These are phyloP conservation scores for Xylariaceae sp. DNA, from an alignment of 2,329 filamentous ascomycete species.

Conservation along the genomic window DNA sequence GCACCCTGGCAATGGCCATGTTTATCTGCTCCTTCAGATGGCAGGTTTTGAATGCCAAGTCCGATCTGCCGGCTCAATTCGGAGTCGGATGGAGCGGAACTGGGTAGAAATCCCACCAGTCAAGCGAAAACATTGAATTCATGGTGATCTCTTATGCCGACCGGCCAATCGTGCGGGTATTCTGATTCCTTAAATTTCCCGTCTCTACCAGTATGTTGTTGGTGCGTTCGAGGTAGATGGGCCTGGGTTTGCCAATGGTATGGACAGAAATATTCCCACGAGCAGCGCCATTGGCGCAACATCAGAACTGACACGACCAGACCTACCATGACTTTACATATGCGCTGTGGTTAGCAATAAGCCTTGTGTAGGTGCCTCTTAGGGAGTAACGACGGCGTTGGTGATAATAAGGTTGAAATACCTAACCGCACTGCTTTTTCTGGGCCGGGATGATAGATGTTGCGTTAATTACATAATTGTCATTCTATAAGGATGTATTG, in stretches of 20 bases:
- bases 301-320: too few relatives aligned
- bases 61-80: constrained; percentile 12
- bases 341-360: not conserved
- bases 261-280: not conserved
- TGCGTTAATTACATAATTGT: too few relatives aligned
- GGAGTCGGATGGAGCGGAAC: constrained; percentile 14
- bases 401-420: too few relatives aligned
- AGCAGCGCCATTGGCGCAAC: not conserved
- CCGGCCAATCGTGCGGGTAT: not conserved
- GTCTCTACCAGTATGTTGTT: not conserved
- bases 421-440: too few relatives aligned
- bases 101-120: constrained; percentile 17
- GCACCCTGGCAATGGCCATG: not conserved
- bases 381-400: too few relatives aligned
- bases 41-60: not conserved
- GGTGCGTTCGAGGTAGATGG: not conserved
- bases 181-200: not conserved
- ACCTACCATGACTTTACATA: too few relatives aligned
- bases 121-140: not conserved
- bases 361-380: too few relatives aligned
- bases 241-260: not conserved
- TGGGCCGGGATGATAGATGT: too few relatives aligned
- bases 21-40: not conserved
- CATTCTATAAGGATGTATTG: too few relatives aligned
- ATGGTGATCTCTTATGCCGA: not conserved